Evolutionary conservation across 2,329 filamentous ascomycete genomes (phyloP), one percentile per base, ranked within the genome.

Genomic region (Fusarium irregulare): DNA sequence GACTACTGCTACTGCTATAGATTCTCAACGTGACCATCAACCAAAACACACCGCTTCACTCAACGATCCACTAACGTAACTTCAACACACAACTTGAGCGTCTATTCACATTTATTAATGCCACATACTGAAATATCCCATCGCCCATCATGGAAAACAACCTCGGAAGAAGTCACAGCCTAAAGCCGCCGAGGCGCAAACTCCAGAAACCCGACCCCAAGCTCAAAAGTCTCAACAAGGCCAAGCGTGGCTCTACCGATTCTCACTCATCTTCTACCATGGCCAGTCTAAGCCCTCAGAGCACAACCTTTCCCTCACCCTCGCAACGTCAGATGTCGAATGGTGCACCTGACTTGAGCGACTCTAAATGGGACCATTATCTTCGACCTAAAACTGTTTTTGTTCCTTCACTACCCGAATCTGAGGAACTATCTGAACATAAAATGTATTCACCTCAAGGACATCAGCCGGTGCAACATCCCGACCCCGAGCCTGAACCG

Each of bases 131-230:
- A 62, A 68, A 47, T 50, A 37, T 37, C 34, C 53, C 37, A 44
- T 56, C n/a, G 30, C 55, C 48, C 53, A 46, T 48, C 59, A 68
- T 64, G 55, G 68, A 68, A 37, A 65, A 34, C 30, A 30, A 58
- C 16, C 60, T 59, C 49, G 41, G 59, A 46, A 62, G 57, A 47
- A 68, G 59, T 32, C 66, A 71, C 11, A 73, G 64, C 42, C 53
- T 76, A 49, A 78, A 75, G 42, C 76, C 76, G 12, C 59, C 67
- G 23, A 70, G 74, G 54, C 72, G 74, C 60, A 80, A 73, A 60
- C 72, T 80, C 18, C 76, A 76, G 42, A 80, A 77, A 59, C 72
- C 67, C n/a, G 76, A 75, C 47, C 66, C 76, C 7, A 74, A 72
- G 62, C 68, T 75, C 55, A 79, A 75, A 64, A 64, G 56, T 20